Base-by-base conservation (phyloP, 2,329 filamentous ascomycete genomes). In the Ophiostoma ulmi region DNA sequence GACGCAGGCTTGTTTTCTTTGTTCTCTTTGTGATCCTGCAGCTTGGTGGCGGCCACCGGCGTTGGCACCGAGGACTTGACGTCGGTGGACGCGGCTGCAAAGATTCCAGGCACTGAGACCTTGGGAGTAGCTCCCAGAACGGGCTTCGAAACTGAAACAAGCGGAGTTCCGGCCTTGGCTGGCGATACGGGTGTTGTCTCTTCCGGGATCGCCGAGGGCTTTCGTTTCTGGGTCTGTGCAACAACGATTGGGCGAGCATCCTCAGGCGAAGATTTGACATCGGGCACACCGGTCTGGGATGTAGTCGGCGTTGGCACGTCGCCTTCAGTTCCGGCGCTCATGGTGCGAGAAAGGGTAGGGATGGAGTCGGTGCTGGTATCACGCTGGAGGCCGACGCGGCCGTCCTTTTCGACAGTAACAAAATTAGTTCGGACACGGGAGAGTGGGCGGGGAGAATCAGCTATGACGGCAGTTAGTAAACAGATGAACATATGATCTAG, bases 371-470 rank as follows among this genome's bases (percentile, higher is more conserved):
- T 77, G 73, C 82, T 84, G 35, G 77, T 77, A 61, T 83, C 80
- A 72, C 81, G 78, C 75, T 80, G 82, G 39, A 88, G 78, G 65
- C 86, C 86, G 74, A 88, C 80, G 64, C 84, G 81, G 70, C 86
- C 86, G 79, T 87, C 85, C 73, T 87, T 87, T 77, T 93, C 90
- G 65, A 94, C 85, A 22, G 90, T 87, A 69, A 94, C 86, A 77
- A 94, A 94, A 77, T 83, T 91, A 52, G 90, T 91, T 74, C 90
- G 86, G 63, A 93, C 88, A 79, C 90, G 92, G 73, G 90, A 92
- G 58, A 93, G 84, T 35, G 88, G 90, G 76, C 90, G 84, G 41
- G 87, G 86, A 22, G 86, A 87, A 44, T 84, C 83, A 52, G 69
- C 52, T 61, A 6, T 36, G 70, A 70, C 20, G 20, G 11, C 10